These are phyloP conservation scores for Apiospora hydei DNA, from an alignment of 2,329 filamentous ascomycete species.

Conservation along the genomic window DNA sequence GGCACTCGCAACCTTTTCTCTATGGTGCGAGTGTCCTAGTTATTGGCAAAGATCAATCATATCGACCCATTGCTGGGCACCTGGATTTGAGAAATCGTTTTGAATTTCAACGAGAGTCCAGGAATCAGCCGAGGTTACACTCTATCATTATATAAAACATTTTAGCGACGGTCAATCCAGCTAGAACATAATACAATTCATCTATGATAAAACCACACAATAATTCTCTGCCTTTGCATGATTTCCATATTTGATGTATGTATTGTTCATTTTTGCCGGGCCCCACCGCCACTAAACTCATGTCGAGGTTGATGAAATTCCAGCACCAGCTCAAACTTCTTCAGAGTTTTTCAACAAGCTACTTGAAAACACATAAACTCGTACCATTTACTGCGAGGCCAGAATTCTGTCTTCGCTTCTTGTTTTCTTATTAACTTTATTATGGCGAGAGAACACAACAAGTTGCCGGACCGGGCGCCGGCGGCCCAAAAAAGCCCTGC, in stretches of 20 bases:
- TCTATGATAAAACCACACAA: background rate
- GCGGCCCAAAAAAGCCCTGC: constrained; percentile 15
- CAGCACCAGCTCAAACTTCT: background rate
- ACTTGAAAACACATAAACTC: background rate
- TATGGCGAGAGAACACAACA: constrained; percentile 12
- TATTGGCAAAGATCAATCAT: constrained; percentile 57
- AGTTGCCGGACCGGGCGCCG: background rate
- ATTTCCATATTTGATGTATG: background rate
- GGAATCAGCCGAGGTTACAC: constrained; percentile 69
- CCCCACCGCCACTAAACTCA: constrained; percentile 17
- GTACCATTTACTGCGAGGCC: background rate
- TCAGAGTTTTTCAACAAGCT: background rate
- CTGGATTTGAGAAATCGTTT: constrained; percentile 62
- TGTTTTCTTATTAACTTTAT: background rate
- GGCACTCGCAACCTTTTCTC: constrained; percentile 55
- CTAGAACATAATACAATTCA: background rate
- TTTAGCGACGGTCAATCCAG: background rate
- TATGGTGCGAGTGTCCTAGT: constrained; percentile 63
- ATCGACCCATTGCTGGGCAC: constrained; percentile 63
- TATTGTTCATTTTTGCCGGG: constrained; percentile 13
- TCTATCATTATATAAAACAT: background rate
- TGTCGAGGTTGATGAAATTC: constrained; percentile 10
- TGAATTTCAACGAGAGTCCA: constrained; percentile 59
- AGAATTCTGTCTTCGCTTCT: background rate
- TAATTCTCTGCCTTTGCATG: background rate